phyloP scores from a whole-genome alignment of 345 rosid species.

The Eucalyptus curtisii region DNA sequence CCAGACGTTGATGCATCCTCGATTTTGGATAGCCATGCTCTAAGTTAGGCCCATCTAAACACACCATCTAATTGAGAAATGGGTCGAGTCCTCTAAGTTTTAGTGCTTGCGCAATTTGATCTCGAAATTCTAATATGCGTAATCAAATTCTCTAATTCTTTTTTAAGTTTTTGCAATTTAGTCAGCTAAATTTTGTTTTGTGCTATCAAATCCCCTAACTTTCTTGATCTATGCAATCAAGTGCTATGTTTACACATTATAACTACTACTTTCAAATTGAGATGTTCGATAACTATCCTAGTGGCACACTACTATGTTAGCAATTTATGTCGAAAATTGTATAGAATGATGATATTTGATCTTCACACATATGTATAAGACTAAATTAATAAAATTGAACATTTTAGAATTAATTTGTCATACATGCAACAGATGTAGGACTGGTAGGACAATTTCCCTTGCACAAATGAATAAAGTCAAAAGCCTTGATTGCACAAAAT shows the following conservation, averaged over 20 bases:
- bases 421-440: accelerated
- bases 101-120: not conserved
- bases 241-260: not conserved
- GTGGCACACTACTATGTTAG: accelerated
- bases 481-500: not conserved
- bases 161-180: no score
- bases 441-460: not conserved
- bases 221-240: not conserved
- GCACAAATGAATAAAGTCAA: not conserved
- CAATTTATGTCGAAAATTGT: accelerated
- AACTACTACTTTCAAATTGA: not conserved
- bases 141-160: no score
- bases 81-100: not conserved
- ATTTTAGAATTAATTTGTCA: no score
- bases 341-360: not conserved
- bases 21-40: not conserved
- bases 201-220: not conserved
- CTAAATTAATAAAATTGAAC: not conserved
- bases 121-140: no score
- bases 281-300: no score
- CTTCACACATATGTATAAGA: accelerated
- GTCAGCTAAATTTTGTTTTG: no score
- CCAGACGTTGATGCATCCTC: accelerated
- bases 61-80: not conserved
- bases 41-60: not conserved